Evolutionary conservation across 352 stramenopile genomes (phyloP), one percentile per base, ranked within the genome.

Genomic region (Globisporangium rhizosaccharum): DNA sequence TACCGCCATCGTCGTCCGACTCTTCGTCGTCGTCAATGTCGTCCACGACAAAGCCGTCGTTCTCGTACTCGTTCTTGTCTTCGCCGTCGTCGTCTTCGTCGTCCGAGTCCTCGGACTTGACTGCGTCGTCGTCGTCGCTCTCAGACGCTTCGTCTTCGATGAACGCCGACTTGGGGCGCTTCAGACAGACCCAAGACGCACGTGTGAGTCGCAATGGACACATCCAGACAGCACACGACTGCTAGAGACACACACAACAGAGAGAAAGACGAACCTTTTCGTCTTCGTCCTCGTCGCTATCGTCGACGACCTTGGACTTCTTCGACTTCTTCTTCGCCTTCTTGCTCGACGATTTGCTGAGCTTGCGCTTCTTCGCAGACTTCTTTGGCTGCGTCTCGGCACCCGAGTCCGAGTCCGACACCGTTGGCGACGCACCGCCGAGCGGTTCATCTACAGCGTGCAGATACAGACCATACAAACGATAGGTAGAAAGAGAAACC

Each of bases 71-170:
- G 57, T 96, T 92, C 62, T 85, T 87, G 60, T 90, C 86, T 62
- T 91, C 86, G 17, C 74, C 81, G 3, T 94, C 85, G 17, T 96
- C 85, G 20, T 94, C 79, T 23, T 90, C 78, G 20, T 90, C 76
- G 52, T 91, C 83, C 41, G 71, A 84, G 57, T 90, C 76, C 49
- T 92, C 84, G 23, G 72, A 85, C 52, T 83, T 72, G 20, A 60
- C 67, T 33, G 68, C 76, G 58, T 70, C 76, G 30, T 68, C 86
- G 54, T 93, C 86, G 41, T 93, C 86, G 44, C 87, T 96, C 56
- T 96, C 87, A 0, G 87, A 96, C 36, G 87, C 87, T 64, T 90
- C 83, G 50, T 96, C 87, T n/a, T 96, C 85, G 52, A 96, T 92
- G 44, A 94, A 94, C 8, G 81, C 74, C 10, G 82, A 91, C 56